Base-by-base conservation (phyloP, 306 rosid species). In the Rubus parviflorus region DNA sequence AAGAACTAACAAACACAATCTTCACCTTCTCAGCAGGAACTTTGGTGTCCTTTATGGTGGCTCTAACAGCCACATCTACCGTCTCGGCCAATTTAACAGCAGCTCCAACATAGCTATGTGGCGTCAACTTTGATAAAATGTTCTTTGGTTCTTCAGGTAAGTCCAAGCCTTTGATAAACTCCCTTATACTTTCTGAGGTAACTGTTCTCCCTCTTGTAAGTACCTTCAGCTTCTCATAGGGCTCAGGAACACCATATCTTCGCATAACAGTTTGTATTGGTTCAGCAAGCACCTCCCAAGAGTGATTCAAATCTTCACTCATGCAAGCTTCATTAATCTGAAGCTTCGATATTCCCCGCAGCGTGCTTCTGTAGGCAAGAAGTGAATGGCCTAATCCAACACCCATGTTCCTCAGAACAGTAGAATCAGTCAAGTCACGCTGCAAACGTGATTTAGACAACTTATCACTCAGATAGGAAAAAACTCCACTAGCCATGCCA, bases 231-330 rank as follows among this genome's bases (percentile, higher is more conserved):
- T 92, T 95, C 84, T 95, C 97, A 65, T 95, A 95, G 14, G 99
- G 97, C 87, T 94, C 97, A 0, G 99, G 96, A 82, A 95, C 94
- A 78, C 90, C 97, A 16, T 88, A 89, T 88, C 99, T 86, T 81
- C 97, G 87, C 97, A 95, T 95, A 52, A 95, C 99, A 0, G 97
- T 95, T 74, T 95, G 99, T 74, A 95, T 95, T 65, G 99, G 97
- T 82, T 92, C 99, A 10, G 97, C 98, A 46, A 95, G 98, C 75
- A 95, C 91, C 86, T 95, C 98, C 98, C 98, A 95, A 75, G 95
- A 87, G 43, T 81, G 84, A 82, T 90, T 80, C 91, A 95, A 85
- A 75, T 95, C 98, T 45, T 92, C 97, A 13, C 83, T 84, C 80
- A 95, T 74, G 81, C 92, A 87, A 86, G 82, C 87, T 85, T 85